These are phyloP conservation scores for Dalbergia cultrata DNA, from an alignment of 306 rosid genomes.

Conservation along the genomic window DNA sequence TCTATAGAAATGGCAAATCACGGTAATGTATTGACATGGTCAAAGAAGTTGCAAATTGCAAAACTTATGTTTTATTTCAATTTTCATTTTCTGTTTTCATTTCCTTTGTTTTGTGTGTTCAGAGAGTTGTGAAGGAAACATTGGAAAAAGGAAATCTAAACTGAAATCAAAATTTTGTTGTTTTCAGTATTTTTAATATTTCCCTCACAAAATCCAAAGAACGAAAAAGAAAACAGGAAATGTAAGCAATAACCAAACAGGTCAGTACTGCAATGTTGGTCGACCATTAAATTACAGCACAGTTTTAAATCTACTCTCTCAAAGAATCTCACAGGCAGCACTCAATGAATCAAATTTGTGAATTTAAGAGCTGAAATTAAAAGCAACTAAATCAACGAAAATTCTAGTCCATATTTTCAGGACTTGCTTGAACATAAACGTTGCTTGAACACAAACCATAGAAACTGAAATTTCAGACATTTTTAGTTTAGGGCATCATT, in stretches of 20 bases:
- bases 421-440: background rate
- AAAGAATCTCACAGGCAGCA: background rate
- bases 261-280: background rate
- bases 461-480: slow-evolving; percentile 5
- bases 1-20: background rate
- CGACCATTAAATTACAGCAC: background rate
- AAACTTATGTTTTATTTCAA: no score
- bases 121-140: no score
- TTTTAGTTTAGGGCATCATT: background rate
- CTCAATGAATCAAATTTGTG: background rate
- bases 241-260: no score
- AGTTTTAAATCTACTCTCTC: background rate
- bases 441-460: background rate
- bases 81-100: no score
- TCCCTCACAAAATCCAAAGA: no score
- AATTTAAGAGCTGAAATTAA: slow-evolving; percentile 8
- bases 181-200: no score
- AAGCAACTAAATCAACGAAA: background rate
- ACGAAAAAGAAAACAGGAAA: no score
- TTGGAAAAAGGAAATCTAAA: no score
- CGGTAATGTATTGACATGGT: background rate
- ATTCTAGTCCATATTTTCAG: background rate
- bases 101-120: no score
- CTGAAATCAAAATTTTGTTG: no score
- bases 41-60: background rate